A percentile compares a stretch with the other conserved stretches of the same genome.
phyloP scores from a whole-genome alignment of 75 land plant genomes.

The Picea sitchensis region DNA sequence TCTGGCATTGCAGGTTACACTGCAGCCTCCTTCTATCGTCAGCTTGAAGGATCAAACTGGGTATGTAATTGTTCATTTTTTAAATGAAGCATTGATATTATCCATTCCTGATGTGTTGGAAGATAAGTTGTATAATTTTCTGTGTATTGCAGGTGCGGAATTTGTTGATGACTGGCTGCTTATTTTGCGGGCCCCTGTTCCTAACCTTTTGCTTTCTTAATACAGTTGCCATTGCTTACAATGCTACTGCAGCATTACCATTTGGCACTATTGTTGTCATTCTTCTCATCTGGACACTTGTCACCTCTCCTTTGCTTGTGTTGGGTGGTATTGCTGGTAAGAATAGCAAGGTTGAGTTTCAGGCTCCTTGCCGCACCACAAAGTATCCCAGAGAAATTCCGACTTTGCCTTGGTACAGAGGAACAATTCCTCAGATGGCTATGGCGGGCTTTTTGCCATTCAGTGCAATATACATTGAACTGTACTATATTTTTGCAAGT shows the following conservation, averaged over 20 bases:
- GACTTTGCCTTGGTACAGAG: slow-evolving; percentile 60
- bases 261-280: slow-evolving; percentile 72
- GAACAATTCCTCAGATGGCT: slow-evolving; percentile 66
- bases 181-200: slow-evolving; percentile 75
- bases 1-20: slow-evolving; percentile 79
- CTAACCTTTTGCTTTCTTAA: slow-evolving; percentile 66
- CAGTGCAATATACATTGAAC: slow-evolving; percentile 77
- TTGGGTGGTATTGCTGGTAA: slow-evolving; percentile 82
- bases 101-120: not conserved
- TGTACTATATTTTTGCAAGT: slow-evolving; percentile 78
- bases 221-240: slow-evolving; percentile 64
- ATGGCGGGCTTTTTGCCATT: slow-evolving; percentile 79
- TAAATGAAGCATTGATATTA: too few relatives aligned
- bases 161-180: slow-evolving; percentile 47
- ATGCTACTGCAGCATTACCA: slow-evolving; percentile 70
- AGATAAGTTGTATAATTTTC: not conserved
- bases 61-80: slow-evolving; percentile 17
- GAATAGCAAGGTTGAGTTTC: slow-evolving; percentile 63
- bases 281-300: slow-evolving; percentile 61
- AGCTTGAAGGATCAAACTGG: slow-evolving; percentile 70
- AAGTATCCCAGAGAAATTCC: slow-evolving; percentile 77
- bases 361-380: slow-evolving; percentile 72
- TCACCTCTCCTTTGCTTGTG: slow-evolving; percentile 65
- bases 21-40: slow-evolving; percentile 57
- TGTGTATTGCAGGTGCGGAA: slow-evolving; percentile 40